phyloP scores from a whole-genome alignment of 225 moss, liverwort and hornwort species.

The Pleurozium schreberi region DNA sequence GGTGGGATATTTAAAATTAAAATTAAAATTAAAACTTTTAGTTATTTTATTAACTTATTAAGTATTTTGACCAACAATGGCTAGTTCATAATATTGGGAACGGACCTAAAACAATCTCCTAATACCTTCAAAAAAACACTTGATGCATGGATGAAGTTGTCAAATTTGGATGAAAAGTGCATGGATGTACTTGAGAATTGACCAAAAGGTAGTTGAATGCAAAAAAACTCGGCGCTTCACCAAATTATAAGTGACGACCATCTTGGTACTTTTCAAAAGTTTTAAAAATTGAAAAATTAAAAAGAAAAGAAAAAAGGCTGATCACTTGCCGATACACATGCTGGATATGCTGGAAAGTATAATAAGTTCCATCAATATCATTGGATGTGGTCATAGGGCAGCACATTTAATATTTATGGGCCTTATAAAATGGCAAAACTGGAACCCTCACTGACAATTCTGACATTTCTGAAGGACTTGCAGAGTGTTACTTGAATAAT shows the following conservation, averaged over 20 bases:
- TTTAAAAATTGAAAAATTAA: background rate
- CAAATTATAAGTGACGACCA: background rate
- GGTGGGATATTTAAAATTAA: too few species aligned
- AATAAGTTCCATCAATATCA: background rate
- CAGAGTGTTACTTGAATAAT: background rate
- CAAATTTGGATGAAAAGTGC: background rate
- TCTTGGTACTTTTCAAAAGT: background rate
- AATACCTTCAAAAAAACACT: too few species aligned
- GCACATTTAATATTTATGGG: background rate
- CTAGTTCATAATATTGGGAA: too few species aligned
- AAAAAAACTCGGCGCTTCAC: accelerated
- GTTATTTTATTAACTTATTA: too few species aligned
- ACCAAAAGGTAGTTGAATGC: background rate
- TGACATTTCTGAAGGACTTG: background rate
- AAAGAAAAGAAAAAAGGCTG: background rate
- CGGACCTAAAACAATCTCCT: too few species aligned
- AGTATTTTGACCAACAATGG: too few species aligned
- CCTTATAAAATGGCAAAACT: background rate
- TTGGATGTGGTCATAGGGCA: background rate
- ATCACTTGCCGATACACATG: background rate
- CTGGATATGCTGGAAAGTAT: background rate
- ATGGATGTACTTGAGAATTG: background rate
- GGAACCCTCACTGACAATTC: background rate
- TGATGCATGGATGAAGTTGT: background rate
- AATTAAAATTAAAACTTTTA: too few species aligned